A percentile compares a stretch with the other conserved stretches of the same genome.
These are phyloP conservation scores for Fusarium sp. DNA, from an alignment of 2,329 filamentous ascomycete species.

Conservation along the genomic window DNA sequence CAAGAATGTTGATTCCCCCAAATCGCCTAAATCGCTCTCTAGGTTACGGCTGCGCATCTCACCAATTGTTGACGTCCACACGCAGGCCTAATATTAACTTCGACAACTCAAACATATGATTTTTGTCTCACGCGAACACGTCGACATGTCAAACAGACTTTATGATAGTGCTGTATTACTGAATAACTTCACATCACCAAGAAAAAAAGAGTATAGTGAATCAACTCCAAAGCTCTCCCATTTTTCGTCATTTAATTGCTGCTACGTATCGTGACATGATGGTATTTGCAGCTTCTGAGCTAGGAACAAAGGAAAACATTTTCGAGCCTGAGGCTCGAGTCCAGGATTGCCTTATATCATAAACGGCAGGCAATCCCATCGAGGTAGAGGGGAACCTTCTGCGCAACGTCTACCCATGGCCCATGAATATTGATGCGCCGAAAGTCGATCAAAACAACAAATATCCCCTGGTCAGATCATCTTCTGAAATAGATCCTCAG, in stretches of 20 bases:
- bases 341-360: slow-evolving; percentile 47
- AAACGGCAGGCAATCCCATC: slow-evolving; percentile 56
- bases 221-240: slow-evolving; percentile 51
- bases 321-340: slow-evolving; percentile 33
- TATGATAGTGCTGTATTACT: neutral
- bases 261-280: slow-evolving; percentile 49
- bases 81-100: too few species aligned
- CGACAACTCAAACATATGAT: neutral
- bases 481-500: slow-evolving; percentile 39
- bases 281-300: slow-evolving; percentile 49
- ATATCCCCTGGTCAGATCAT: slow-evolving; percentile 44
- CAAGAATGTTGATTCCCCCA: neutral
- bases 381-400: slow-evolving; percentile 57
- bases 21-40: neutral
- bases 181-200: slow-evolving; percentile 46
- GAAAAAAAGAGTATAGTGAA: slow-evolving; percentile 49
- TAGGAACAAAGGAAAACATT: slow-evolving; percentile 54
- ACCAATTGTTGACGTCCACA: neutral
- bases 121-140: neutral
- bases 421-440: slow-evolving; percentile 51
- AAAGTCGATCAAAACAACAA: slow-evolving; percentile 51
- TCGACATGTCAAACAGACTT: neutral
- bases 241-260: slow-evolving; percentile 50
- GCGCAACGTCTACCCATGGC: slow-evolving; percentile 56
- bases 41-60: neutral